Evolutionary conservation across 805 yeast genomes (phyloP), one percentile per base, ranked within the genome.

Genomic region (Kazachstania taianensis): DNA sequence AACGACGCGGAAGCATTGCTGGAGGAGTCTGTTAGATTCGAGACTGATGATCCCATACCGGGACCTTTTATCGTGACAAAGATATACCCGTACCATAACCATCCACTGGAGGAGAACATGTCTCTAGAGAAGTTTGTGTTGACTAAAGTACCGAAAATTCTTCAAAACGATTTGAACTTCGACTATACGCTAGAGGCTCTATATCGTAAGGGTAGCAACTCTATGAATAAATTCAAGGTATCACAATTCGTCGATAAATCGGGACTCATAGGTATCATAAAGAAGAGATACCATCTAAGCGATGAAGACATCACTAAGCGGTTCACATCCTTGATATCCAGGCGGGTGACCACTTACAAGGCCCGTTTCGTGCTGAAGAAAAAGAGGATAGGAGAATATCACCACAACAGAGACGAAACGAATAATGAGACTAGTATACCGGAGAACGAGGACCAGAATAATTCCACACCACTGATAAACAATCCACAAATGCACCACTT

Each of bases 1-100:
- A 27, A 20, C 24, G 26, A 20, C 16, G 15, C 19, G 7, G 27
- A 20, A 7, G 33, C 15, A 6, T 13, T 20, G 18, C 12, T 32
- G 9, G 35, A 32, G 25, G 28, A 20, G n/a, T 23, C 29, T 12
- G 25, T 26, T 15, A 13, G 36, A 13, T 33, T 32, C 15, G 15
- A 15, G 13, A 14, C 15, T 23, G 39, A 28, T 32, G 50, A 37
- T 18, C 32, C 41, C 3, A 37, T 41, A n/a, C 38, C 32, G 18
- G 61, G 61, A 2, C 61, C 60, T 19, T 57, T 54, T 36, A 48
- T 53, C 13, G 61, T 57, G 9, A 57, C 61, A 3, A 56, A 56
- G 37, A 55, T 56, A 20, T 57, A 55, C 20, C 60, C 60, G 5
- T 55, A 55, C 27, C 62, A 57, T 40, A 53, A 52, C 35, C 62